phyloP scores from a whole-genome alignment of 306 rosid genomes.

The Medicago ruthenica region DNA sequence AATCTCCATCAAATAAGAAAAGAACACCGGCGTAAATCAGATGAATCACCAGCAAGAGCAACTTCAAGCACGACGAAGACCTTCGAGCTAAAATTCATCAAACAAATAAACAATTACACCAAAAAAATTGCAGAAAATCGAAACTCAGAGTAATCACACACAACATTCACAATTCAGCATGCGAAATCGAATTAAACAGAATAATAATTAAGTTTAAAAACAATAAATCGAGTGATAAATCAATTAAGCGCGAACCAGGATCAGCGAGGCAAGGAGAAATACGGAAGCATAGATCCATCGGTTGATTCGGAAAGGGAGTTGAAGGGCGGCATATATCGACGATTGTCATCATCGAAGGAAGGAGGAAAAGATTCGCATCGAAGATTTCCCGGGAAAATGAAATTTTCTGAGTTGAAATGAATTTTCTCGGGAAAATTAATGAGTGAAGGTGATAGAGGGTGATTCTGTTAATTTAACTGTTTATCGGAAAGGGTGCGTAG shows the following conservation, averaged over 20 bases:
- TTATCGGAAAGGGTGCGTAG: constrained; percentile 3
- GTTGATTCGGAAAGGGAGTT: constrained; percentile 49
- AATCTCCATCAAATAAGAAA: constrained; percentile 74
- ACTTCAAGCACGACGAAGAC: constrained; percentile 76
- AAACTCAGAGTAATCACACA: background rate
- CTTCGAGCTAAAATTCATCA: constrained; percentile 73
- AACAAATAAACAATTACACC: background rate
- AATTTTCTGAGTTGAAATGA: constrained; percentile 3
- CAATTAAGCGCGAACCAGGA: constrained; percentile 62
- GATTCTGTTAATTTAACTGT: background rate
- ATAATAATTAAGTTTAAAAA: background rate
- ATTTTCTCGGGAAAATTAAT: constrained; percentile 32
- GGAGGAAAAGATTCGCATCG: constrained; percentile 34
- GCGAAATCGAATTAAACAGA: constrained; percentile 19
- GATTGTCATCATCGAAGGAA: constrained; percentile 59
- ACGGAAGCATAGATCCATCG: constrained; percentile 63
- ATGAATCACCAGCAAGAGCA: constrained; percentile 74
- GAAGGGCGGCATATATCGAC: constrained; percentile 48
- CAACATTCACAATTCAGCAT: constrained; percentile 16
- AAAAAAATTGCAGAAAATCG: background rate
- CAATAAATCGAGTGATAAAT: background rate
- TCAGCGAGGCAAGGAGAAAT: constrained; percentile 74
- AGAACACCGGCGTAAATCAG: constrained; percentile 68
- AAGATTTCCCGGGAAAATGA: constrained; percentile 39
- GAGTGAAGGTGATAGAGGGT: constrained; percentile 28